phyloP scores from a whole-genome alignment of 768 basidiomycete genomes.

The Boletus edulis region DNA sequence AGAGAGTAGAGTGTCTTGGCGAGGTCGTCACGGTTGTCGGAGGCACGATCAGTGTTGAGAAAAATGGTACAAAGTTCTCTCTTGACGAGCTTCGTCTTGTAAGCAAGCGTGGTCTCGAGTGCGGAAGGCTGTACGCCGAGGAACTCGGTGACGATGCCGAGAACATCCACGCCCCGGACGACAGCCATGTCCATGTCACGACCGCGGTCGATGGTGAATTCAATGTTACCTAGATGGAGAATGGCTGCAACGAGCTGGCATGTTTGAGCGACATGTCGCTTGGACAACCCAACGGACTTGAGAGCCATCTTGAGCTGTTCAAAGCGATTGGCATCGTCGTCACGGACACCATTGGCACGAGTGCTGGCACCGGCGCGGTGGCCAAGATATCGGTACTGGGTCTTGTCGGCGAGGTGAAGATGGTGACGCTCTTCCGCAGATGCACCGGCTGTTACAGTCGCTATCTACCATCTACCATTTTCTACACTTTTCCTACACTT shows the following conservation, averaged over 20 bases:
- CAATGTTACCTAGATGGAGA: constrained; percentile 93
- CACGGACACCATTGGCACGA: constrained; percentile 47
- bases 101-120: constrained; percentile 80
- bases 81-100: constrained; percentile 89
- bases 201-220: constrained; percentile 80
- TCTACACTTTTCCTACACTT: too few relatives aligned
- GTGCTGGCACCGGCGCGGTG: constrained; percentile 51
- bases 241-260: constrained; percentile 96
- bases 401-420: constrained; percentile 78
- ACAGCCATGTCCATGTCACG: constrained; percentile 92
- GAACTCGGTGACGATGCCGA: constrained; percentile 88
- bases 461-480: too few relatives aligned
- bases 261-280: constrained; percentile 91
- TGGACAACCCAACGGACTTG: constrained; percentile 90
- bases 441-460: too few relatives aligned
- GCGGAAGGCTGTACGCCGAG: constrained; percentile 74
- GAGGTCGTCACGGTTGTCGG: constrained; percentile 91
- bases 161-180: constrained; percentile 79
- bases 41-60: constrained; percentile 90
- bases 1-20: constrained; percentile 92
- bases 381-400: constrained; percentile 84
- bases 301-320: constrained; percentile 93
- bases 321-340: constrained; percentile 86
- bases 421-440: constrained; percentile 85
- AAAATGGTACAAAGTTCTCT: constrained; percentile 98